phyloP scores from a whole-genome alignment of 2,329 filamentous ascomycete genomes.

The Madurella fahalii region DNA sequence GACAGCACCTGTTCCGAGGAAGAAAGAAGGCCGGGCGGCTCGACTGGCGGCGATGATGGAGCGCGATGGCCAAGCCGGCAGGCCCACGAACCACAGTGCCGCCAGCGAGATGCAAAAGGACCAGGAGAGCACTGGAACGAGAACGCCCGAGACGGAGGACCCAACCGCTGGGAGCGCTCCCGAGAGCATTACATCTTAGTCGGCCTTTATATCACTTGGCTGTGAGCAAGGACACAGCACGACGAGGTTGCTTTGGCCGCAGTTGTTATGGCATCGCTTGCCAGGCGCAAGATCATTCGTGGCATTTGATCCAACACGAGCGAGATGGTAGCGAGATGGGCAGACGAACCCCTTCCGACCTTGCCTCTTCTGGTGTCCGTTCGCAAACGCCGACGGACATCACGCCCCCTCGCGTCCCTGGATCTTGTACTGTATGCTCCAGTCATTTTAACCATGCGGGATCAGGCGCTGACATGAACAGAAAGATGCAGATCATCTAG shows the following conservation, averaged over 20 bases:
- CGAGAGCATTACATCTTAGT: background rate
- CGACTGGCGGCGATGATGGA: conserved; percentile 51
- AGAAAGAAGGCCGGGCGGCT: conserved; percentile 54
- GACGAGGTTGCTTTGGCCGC: background rate
- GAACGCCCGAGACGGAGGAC: background rate
- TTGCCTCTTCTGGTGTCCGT: too few relatives aligned
- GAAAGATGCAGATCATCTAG: background rate
- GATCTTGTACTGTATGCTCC: too few relatives aligned
- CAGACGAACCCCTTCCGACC: too few relatives aligned
- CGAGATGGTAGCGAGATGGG: too few relatives aligned
- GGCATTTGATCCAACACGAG: too few relatives aligned
- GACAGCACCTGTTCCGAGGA: conserved; percentile 48
- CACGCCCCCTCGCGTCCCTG: too few relatives aligned
- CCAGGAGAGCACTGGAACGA: conserved; percentile 3
- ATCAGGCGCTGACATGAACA: too few relatives aligned
- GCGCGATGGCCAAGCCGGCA: conserved; percentile 32
- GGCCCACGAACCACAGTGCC: conserved; percentile 16
- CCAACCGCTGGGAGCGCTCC: background rate
- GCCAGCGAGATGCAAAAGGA: conserved; percentile 1
- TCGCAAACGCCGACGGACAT: too few relatives aligned
- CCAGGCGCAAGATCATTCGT: too few relatives aligned
- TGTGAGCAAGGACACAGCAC: background rate
- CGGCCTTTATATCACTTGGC: background rate
- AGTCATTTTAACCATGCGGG: too few relatives aligned
- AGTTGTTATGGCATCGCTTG: background rate